phyloP scores from a whole-genome alignment of 495 filamentous ascomycete species.

The Penicillium fimorum region DNA sequence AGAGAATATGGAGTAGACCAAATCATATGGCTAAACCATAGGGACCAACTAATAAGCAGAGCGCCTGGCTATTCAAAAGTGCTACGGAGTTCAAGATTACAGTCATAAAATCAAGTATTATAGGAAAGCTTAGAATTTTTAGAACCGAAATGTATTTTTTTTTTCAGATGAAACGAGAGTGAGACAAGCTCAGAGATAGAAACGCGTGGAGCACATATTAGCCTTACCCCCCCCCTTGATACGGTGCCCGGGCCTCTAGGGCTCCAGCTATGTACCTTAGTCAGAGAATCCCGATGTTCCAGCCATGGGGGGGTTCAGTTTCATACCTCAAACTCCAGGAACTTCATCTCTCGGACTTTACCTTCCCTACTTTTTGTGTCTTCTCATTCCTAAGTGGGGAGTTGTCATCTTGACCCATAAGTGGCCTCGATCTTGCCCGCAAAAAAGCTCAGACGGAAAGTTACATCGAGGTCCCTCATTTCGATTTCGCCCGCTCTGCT shows the following conservation, averaged over 20 bases:
- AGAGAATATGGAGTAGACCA: no score
- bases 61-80: background rate
- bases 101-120: background rate
- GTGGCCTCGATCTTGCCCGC: conserved; percentile 24
- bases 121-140: background rate
- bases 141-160: background rate
- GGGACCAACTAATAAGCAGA: background rate
- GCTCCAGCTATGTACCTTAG: conserved; percentile 2
- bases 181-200: conserved; percentile 15
- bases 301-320: background rate
- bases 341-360: background rate
- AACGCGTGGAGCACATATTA: conserved; percentile 19
- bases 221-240: conserved; percentile 17
- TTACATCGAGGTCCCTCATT: conserved; percentile 16
- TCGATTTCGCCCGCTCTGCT: conserved; percentile 14
- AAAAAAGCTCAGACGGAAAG: conserved; percentile 28
- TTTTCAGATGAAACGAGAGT: conserved; percentile 7
- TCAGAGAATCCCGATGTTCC: conserved; percentile 8
- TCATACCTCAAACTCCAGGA: conserved; percentile 8
- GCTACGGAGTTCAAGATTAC: background rate
- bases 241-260: background rate
- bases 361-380: background rate
- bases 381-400: conserved; percentile 8
- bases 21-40: no score
- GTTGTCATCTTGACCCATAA: conserved; percentile 24